These are phyloP conservation scores for Ceratobasidium sp. DNA, from an alignment of 1,284 basidiomycete genomes.

Conservation along the genomic window DNA sequence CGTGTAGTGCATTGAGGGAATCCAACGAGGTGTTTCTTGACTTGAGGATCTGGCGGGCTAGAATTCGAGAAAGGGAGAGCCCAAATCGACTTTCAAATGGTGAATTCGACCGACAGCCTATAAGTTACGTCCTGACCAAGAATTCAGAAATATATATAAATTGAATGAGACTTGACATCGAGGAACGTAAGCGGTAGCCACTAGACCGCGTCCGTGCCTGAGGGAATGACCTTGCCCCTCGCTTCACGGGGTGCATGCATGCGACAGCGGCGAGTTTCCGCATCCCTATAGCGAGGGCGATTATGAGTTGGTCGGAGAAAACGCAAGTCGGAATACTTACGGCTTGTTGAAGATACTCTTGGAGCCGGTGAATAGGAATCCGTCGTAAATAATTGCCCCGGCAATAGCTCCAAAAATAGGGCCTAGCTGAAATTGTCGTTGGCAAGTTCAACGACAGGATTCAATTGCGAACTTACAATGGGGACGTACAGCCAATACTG, in stretches of 20 bases:
- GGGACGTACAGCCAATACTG: conserved; percentile 84
- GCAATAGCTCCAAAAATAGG: conserved; percentile 46
- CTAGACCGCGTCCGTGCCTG: conserved; percentile 28
- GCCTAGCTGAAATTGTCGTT: conserved; percentile 40
- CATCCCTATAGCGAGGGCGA: conserved; percentile 4
- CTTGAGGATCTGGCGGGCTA: background rate
- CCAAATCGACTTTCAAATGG: too few species aligned
- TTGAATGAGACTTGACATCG: background rate
- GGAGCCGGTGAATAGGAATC: conserved; percentile 48
- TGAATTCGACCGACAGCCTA: background rate
- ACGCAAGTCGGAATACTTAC: background rate
- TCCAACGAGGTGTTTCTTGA: conserved; percentile 1
- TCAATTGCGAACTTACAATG: conserved; percentile 49
- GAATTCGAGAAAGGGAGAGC: too few species aligned
- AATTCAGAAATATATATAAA: background rate
- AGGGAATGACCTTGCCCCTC: conserved; percentile 33
- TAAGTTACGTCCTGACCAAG: background rate
- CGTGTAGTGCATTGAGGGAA: conserved; percentile 1
- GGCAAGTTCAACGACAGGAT: background rate
- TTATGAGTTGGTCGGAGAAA: background rate
- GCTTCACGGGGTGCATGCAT: conserved; percentile 20
- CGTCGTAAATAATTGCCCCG: conserved; percentile 49
- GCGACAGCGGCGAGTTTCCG: conserved; percentile 8
- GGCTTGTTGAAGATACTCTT: conserved; percentile 47
- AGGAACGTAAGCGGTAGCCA: background rate